These are phyloP conservation scores for Aureobasidium uvarum DNA, from an alignment of 2,329 filamentous ascomycete genomes.

Conservation along the genomic window DNA sequence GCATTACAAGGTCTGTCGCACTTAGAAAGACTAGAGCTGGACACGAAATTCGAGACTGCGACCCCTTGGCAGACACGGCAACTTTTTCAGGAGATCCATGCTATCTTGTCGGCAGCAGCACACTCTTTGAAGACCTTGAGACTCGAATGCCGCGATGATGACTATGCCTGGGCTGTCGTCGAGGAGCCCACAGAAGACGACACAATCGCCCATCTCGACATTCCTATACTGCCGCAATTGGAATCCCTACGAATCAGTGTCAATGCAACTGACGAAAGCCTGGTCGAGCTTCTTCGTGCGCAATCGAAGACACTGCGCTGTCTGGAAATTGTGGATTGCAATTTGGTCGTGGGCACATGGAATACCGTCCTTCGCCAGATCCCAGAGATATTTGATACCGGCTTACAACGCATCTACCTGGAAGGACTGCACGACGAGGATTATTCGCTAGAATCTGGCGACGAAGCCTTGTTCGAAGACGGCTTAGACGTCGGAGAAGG, in stretches of 20 bases:
- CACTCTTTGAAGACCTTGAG: background rate
- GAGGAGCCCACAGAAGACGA: slow-evolving; percentile 18
- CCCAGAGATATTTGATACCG: slow-evolving; percentile 27
- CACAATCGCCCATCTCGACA: slow-evolving; percentile 28
- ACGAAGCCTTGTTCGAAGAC: slow-evolving; percentile 14
- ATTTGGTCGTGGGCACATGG: background rate
- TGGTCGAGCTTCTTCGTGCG: slow-evolving; percentile 30
- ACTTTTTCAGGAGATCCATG: slow-evolving; percentile 16
- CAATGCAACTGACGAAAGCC: slow-evolving; percentile 23
- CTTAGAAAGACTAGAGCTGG: slow-evolving; percentile 2
- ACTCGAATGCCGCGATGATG: slow-evolving; percentile 21
- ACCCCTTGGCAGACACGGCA: slow-evolving; percentile 2
- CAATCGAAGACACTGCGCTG: slow-evolving; percentile 30
- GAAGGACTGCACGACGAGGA: slow-evolving; percentile 30
- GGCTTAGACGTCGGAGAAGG: slow-evolving; percentile 20
- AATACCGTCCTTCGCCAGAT: slow-evolving; percentile 28
- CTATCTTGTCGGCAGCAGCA: slow-evolving; percentile 1
- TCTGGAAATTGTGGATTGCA: slow-evolving; percentile 26
- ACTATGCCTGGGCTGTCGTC: background rate
- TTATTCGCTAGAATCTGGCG: slow-evolving; percentile 27
- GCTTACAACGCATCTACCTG: slow-evolving; percentile 31
- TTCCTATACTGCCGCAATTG: slow-evolving; percentile 30
- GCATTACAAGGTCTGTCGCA: background rate
- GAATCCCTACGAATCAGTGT: slow-evolving; percentile 29
- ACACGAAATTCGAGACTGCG: background rate